phyloP scores from a whole-genome alignment of 164 flowering plant species.

The Chloranthus sessilifolius region DNA sequence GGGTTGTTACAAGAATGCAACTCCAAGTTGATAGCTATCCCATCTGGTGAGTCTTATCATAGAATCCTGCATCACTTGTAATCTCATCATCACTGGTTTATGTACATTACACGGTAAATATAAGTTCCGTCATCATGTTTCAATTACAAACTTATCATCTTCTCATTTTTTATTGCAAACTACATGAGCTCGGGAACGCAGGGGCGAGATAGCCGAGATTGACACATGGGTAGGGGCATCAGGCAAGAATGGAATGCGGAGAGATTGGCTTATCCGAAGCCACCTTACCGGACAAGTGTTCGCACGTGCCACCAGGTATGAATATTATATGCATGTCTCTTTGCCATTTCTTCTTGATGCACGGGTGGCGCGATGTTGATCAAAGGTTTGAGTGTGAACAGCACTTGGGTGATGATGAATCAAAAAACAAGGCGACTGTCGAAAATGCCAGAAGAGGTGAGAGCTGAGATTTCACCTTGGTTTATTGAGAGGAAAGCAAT shows the following conservation, averaged over 20 bases:
- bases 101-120: no score
- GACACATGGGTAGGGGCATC: constrained; percentile 65
- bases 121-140: no score
- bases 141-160: no score
- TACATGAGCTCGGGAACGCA: no score
- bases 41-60: constrained; percentile 31
- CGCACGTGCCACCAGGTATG: constrained; percentile 51
- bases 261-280: constrained; percentile 51
- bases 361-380: background rate
- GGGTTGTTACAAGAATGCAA: constrained; percentile 57
- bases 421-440: constrained; percentile 64
- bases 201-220: constrained; percentile 57
- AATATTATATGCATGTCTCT: background rate
- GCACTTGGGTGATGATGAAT: constrained; percentile 91
- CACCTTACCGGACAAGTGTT: constrained; percentile 36
- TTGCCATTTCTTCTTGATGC: background rate
- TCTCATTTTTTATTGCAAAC: no score
- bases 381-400: constrained; percentile 20
- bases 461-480: constrained; percentile 67
- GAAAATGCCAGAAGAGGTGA: constrained; percentile 75
- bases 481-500: constrained; percentile 54
- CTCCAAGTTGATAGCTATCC: constrained; percentile 46
- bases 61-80: no score
- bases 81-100: constrained; percentile 1
- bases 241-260: constrained; percentile 57